phyloP scores from a whole-genome alignment of 306 rosid genomes.

The Citrullus amarus region DNA sequence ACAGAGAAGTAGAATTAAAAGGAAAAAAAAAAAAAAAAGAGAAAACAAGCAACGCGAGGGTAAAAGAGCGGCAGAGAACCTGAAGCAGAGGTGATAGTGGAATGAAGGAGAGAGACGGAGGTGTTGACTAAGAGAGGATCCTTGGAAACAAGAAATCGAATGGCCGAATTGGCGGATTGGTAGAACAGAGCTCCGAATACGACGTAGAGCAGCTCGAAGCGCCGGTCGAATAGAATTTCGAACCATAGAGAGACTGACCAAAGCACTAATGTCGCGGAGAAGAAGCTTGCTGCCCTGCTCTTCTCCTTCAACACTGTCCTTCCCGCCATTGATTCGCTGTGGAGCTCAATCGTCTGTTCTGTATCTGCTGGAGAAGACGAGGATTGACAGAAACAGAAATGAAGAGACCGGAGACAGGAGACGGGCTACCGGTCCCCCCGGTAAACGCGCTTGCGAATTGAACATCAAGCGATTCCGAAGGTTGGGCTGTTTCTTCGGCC shows the following conservation, averaged over 20 bases:
- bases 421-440: neutral
- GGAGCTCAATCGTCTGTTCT: neutral
- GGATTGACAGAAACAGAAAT: neutral
- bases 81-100: slow-evolving; percentile 57
- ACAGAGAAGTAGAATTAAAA: neutral
- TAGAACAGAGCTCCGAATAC: slow-evolving; percentile 50
- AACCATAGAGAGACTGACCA: slow-evolving; percentile 48
- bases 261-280: slow-evolving; percentile 43
- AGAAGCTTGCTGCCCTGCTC: slow-evolving; percentile 33
- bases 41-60: neutral
- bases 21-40: neutral
- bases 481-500: slow-evolving; percentile 2
- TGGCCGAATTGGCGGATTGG: slow-evolving; percentile 44
- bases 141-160: slow-evolving; percentile 29
- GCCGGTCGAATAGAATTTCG: slow-evolving; percentile 36
- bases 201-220: slow-evolving; percentile 34
- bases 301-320: slow-evolving; percentile 7
- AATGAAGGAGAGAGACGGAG: slow-evolving; percentile 81
- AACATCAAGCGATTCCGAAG: neutral
- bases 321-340: slow-evolving; percentile 19
- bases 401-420: slow-evolving; percentile 11
- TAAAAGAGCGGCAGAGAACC: slow-evolving; percentile 26
- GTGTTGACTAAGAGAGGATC: slow-evolving; percentile 77
- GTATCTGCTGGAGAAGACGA: neutral
- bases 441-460: neutral